Conservation (phyloP, 805 yeast genomes). For the Wickerhamiella dianesei region DNA sequence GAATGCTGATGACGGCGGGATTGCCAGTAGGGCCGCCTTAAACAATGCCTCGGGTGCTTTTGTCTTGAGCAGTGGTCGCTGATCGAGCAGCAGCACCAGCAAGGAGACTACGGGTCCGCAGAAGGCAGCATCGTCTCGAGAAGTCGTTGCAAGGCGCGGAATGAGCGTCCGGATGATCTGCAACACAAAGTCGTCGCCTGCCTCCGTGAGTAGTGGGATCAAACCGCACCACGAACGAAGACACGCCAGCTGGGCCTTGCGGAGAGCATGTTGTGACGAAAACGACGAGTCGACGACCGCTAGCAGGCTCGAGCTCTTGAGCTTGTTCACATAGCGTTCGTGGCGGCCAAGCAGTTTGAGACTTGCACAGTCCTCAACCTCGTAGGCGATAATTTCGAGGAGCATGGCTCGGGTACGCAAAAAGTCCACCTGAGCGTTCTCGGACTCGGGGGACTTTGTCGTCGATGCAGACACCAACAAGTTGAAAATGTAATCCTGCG, state of each 20-base stretch:
- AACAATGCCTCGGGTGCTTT: slow-evolving; percentile 56
- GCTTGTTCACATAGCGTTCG: neutral
- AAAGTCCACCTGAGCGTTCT: slow-evolving; percentile 28
- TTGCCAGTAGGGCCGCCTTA: slow-evolving; percentile 59
- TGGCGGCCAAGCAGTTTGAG: neutral
- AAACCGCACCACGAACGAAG: slow-evolving; percentile 76
- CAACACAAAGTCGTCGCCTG: slow-evolving; percentile 36
- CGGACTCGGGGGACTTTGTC: slow-evolving; percentile 9
- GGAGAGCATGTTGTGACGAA: neutral
- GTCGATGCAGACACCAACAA: slow-evolving; percentile 41
- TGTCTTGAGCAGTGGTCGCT: slow-evolving; percentile 32
- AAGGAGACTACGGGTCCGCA: slow-evolving; percentile 68
- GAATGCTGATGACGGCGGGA: slow-evolving; percentile 55
- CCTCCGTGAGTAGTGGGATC: slow-evolving; percentile 53
- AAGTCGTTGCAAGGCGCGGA: slow-evolving; percentile 64
- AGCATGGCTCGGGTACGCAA: slow-evolving; percentile 46
- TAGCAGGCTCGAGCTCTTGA: neutral
- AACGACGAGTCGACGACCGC: neutral
- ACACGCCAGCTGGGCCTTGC: slow-evolving; percentile 38
- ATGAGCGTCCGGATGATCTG: slow-evolving; percentile 64
- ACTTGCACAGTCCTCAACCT: slow-evolving; percentile 43
- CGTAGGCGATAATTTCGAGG: slow-evolving; percentile 54
- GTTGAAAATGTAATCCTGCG: slow-evolving; percentile 37
- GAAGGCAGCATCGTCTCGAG: slow-evolving; percentile 48
- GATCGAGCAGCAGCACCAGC: slow-evolving; percentile 54